Conservation (phyloP, 169 alveolate species). For the Cryptosporidium felis region DNA sequence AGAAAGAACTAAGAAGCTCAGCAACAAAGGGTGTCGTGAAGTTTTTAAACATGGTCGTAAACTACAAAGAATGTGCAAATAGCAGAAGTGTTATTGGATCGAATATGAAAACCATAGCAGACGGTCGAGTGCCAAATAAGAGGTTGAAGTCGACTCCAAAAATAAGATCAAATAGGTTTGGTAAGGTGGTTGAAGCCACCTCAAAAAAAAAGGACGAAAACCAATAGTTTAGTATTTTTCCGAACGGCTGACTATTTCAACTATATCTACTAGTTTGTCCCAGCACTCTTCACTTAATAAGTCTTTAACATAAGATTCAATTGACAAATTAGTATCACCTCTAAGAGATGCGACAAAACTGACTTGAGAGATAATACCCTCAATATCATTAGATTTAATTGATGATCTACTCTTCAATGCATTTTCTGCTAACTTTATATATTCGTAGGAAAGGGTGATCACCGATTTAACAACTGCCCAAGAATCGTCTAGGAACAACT, state of each 20-base stretch:
- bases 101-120: background rate
- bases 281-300: conserved; percentile 39
- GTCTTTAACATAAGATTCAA: background rate
- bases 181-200: background rate
- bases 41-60: conserved; percentile 37
- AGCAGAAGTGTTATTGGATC: background rate
- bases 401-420: background rate
- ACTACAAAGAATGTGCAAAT: background rate
- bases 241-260: background rate
- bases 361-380: background rate
- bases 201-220: background rate
- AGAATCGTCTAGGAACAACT: background rate
- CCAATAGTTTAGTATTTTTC: background rate
- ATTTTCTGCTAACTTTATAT: background rate
- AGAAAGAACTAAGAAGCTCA: background rate
- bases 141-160: background rate
- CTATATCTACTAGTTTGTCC: background rate
- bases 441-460: background rate
- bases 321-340: background rate
- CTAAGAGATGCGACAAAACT: background rate
- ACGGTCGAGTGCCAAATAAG: background rate
- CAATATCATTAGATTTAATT: background rate
- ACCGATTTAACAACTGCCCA: background rate
- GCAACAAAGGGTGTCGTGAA: conserved; percentile 68
- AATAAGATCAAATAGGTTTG: conserved; percentile 27